phyloP scores from a whole-genome alignment of 2,329 filamentous ascomycete species.

The Paraconiothyrium sp. region DNA sequence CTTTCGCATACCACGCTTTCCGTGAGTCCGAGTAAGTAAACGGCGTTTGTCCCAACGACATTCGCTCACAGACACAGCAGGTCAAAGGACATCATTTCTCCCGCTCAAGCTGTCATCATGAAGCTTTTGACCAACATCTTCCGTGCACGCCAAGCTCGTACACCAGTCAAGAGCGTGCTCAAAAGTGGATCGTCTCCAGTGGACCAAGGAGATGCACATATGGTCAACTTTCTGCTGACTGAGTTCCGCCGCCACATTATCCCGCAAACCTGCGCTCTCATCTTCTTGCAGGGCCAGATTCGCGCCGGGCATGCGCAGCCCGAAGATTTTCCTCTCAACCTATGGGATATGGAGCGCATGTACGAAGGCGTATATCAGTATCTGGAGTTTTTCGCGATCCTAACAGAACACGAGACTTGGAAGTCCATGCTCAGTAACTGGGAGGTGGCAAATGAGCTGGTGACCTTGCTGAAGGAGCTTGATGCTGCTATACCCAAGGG shows the following conservation, averaged over 20 bases:
- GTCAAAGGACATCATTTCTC: constrained; percentile 94
- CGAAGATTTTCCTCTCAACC: constrained; percentile 89
- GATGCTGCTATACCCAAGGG: constrained; percentile 85
- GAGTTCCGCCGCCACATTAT: constrained; percentile 93
- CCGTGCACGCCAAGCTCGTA: constrained; percentile 63
- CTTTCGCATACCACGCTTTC: constrained; percentile 91
- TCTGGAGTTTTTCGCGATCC: constrained; percentile 89
- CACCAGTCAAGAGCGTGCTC: constrained; percentile 53
- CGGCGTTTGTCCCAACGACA: background rate
- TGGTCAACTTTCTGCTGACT: constrained; percentile 89
- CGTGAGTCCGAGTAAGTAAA: constrained; percentile 66
- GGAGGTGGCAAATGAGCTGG: constrained; percentile 88
- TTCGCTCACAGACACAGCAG: constrained; percentile 36
- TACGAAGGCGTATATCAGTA: constrained; percentile 96
- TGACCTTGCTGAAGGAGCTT: constrained; percentile 85
- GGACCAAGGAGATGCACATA: constrained; percentile 67
- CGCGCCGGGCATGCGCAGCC: constrained; percentile 77
- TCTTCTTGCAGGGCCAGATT: constrained; percentile 92
- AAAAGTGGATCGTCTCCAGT: constrained; percentile 58
- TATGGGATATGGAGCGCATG: constrained; percentile 97
- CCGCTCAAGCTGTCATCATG: constrained; percentile 91
- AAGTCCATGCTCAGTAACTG: constrained; percentile 88
- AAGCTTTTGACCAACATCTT: constrained; percentile 92
- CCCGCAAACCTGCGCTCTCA: constrained; percentile 91
- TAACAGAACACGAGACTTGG: constrained; percentile 85